A percentile compares a stretch with the other conserved stretches of the same genome.
These are phyloP conservation scores for Neofusicoccum cordaticola DNA, from an alignment of 2,329 filamentous ascomycete genomes.

Conservation along the genomic window DNA sequence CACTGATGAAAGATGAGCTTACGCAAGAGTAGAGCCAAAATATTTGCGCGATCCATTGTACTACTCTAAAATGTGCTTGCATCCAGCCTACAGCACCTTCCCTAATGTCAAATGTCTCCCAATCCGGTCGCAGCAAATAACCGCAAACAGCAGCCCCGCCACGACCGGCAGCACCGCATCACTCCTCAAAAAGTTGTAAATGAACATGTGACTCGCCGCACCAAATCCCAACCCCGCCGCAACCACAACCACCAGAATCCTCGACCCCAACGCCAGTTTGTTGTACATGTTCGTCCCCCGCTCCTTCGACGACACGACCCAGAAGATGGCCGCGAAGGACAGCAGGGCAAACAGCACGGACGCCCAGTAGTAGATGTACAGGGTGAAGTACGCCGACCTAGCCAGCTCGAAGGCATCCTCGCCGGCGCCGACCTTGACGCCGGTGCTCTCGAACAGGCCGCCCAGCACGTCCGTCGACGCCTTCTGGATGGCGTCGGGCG, in stretches of 20 bases:
- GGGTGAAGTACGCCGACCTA: not conserved
- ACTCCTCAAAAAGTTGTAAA: not conserved
- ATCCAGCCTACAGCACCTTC: not conserved
- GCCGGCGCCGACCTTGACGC: not conserved
- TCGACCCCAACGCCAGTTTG: not conserved
- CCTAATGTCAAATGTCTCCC: not conserved
- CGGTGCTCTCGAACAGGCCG: not conserved
- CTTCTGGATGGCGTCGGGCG: too few relatives aligned
- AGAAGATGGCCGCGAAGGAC: slow-evolving; percentile 36
- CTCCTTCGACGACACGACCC: not conserved
- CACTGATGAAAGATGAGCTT: too few relatives aligned
- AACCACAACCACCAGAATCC: not conserved
- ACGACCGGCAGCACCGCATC: not conserved
- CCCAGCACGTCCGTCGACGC: not conserved
- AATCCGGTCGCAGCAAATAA: not conserved
- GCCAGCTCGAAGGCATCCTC: not conserved
- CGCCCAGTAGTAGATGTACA: slow-evolving; percentile 39
- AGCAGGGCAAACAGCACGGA: slow-evolving; percentile 37
- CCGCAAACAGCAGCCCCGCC: not conserved
- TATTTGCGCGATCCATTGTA: too few relatives aligned
- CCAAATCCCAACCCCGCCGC: not conserved
- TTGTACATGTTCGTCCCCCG: not conserved
- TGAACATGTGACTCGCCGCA: not conserved
- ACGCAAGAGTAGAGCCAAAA: too few relatives aligned
- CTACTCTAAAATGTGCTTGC: too few relatives aligned